Evolutionary conservation across 1,284 basidiomycete species (phyloP), one percentile per base, ranked within the genome.

Genomic region (Puccinia hordei): DNA sequence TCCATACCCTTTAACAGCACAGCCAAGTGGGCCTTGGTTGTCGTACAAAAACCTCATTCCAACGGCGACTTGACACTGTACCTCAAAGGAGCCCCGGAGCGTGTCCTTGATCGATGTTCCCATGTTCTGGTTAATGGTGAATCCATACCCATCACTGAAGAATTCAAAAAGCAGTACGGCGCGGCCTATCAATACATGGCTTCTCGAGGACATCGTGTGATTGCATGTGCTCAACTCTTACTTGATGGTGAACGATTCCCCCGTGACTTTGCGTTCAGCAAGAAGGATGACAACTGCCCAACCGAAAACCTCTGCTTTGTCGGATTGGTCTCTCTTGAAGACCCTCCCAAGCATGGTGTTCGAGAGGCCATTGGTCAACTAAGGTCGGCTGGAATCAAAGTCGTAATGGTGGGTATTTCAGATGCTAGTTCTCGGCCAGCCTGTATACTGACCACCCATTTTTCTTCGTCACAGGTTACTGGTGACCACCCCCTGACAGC

Each of bases 131-230:
- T 89, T 81, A 87, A 90, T 80, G 90, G 90, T 2, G 82, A 86
- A 73, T 81, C 83, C 66, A 81, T 86, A 12, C 88, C 88, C 3
- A 88, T 91, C 76, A 88, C 89, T 2, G 89, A 90, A 30, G 88
- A 87, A n/a, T 90, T 90, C 85, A 87, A 84, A 80, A 83, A 84
- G 35, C 84, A 84, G 1, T 91, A 90, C 82, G 89, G 91, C 80
- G 87, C 87, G 33, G 90, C 90, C 0, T 91, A 91, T 83, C 82
- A 91, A 89, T 91, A 91, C 85, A 91, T 91, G 90, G 90, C 90
- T 3, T 90, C 90, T 27, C 87, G 90, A 81, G 90, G 90, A 12
- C 90, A 91, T 83, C 89, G 90, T 76, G 90, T 91, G 55, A 91
- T 91, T 81, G 90, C 90, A 30, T 90, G 90, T 82, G 90, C 90